Evolutionary conservation across 257 asterid genomes (phyloP).

Genomic region (Rauvolfia tetraphylla): DNA sequence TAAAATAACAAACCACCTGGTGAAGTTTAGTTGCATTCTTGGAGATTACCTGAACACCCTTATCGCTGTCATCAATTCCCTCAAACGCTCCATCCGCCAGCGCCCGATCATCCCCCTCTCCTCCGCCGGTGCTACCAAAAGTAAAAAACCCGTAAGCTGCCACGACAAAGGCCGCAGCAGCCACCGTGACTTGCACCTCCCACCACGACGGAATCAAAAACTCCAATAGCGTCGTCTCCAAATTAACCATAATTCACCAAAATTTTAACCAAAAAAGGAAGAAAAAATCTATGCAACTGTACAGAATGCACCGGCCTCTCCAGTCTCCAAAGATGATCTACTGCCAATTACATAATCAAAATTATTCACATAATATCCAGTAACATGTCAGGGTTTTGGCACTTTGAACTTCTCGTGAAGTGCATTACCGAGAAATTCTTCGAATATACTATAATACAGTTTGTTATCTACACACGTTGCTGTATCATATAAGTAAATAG

Average conservation of each 20-base stretch:
- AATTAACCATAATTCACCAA: conserved; percentile 10
- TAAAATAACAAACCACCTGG: background rate
- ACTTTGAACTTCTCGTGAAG: background rate
- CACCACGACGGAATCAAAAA: conserved; percentile 75
- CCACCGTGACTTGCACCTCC: conserved; percentile 78
- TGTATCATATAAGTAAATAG: background rate
- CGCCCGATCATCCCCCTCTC: conserved; percentile 36
- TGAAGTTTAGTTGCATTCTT: background rate
- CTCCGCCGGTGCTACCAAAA: conserved; percentile 38
- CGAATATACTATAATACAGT: background rate
- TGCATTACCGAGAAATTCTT: background rate
- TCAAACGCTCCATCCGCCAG: conserved; percentile 28
- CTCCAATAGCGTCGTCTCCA: conserved; percentile 44
- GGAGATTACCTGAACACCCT: conserved; percentile 29
- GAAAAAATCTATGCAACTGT: background rate
- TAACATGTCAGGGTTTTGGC: background rate
- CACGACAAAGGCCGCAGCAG: conserved; percentile 60
- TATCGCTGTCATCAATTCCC: conserved; percentile 33
- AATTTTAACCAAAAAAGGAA: background rate
- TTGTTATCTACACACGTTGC: background rate
- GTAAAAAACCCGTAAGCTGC: conserved; percentile 55
- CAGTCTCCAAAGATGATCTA: background rate
- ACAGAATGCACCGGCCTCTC: background rate
- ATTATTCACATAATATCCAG: background rate
- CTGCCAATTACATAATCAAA: background rate